phyloP scores from a whole-genome alignment of 2,329 filamentous ascomycete species.

The Aspergillus sp. region DNA sequence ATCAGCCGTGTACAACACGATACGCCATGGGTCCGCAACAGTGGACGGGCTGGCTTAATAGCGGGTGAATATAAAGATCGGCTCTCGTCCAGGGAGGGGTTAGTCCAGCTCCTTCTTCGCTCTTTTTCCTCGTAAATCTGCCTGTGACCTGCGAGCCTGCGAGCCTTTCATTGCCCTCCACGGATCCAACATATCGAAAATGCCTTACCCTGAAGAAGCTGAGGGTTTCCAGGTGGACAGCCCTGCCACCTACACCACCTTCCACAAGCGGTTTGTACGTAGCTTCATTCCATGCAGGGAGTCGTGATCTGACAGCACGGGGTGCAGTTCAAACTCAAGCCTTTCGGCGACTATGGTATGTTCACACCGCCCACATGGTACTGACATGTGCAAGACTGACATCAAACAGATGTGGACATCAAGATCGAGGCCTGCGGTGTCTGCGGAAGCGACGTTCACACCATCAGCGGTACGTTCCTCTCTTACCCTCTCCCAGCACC shows the following conservation, averaged over 20 bases:
- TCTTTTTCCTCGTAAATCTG: background rate
- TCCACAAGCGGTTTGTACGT: conserved; percentile 55
- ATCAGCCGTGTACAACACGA: background rate
- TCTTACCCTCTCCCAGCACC: background rate
- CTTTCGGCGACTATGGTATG: conserved; percentile 69
- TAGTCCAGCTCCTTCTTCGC: background rate
- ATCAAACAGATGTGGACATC: conserved; percentile 68
- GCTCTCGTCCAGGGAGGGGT: background rate
- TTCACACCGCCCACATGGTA: background rate
- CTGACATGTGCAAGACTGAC: background rate
- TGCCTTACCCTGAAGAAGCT: conserved; percentile 47
- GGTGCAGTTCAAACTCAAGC: conserved; percentile 71
- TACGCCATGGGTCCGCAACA: background rate
- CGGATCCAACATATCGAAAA: conserved; percentile 18
- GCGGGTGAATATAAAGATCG: background rate
- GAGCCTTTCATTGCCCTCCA: background rate
- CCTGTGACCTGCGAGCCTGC: background rate
- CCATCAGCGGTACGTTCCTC: conserved; percentile 48
- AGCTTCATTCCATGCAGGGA: background rate
- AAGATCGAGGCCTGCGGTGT: conserved; percentile 80
- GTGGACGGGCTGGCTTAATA: background rate
- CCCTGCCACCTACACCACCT: conserved; percentile 63
- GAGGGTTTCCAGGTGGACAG: conserved; percentile 55
- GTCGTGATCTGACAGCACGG: background rate
- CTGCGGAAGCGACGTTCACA: conserved; percentile 71